These are phyloP conservation scores for Tylopilus sp. DNA, from an alignment of 768 basidiomycete species.

Conservation along the genomic window DNA sequence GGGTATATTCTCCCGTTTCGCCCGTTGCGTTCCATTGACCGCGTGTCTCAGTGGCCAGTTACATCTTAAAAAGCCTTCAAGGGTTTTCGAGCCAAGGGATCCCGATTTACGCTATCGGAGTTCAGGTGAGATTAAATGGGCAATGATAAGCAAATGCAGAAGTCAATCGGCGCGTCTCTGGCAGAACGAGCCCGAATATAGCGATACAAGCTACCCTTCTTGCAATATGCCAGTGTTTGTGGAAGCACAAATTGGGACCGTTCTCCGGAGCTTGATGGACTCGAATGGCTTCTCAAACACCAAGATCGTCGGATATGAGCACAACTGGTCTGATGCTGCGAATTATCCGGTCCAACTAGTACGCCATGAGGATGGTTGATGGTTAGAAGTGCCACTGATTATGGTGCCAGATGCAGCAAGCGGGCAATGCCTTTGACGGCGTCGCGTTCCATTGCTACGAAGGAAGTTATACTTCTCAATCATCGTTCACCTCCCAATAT, in stretches of 20 bases:
- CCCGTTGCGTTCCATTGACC: background rate
- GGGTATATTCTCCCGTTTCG: conserved; percentile 19
- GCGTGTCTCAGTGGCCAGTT: conserved; percentile 53
- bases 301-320: conserved; percentile 66
- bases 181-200: conserved; percentile 54
- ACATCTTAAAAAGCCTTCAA: conserved; percentile 69
- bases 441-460: conserved; percentile 73
- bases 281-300: conserved; percentile 55
- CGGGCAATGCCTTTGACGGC: conserved; percentile 53
- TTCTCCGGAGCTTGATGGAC: conserved; percentile 57
- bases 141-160: background rate
- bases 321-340: conserved; percentile 70
- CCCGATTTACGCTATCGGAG: conserved; percentile 56
- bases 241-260: conserved; percentile 56
- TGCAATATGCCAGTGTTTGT: conserved; percentile 50
- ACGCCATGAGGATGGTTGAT: conserved; percentile 7
- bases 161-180: background rate
- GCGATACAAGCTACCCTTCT: conserved; percentile 67
- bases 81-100: conserved; percentile 64
- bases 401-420: conserved; percentile 48
- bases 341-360: conserved; percentile 59
- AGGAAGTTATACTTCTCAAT: conserved; percentile 52
- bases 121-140: conserved; percentile 36
- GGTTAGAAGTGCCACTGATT: background rate
- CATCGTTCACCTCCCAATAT: conserved; percentile 50